These are phyloP conservation scores for Aspergillus arachidicola DNA, from an alignment of 2,329 filamentous ascomycete genomes.

Conservation along the genomic window DNA sequence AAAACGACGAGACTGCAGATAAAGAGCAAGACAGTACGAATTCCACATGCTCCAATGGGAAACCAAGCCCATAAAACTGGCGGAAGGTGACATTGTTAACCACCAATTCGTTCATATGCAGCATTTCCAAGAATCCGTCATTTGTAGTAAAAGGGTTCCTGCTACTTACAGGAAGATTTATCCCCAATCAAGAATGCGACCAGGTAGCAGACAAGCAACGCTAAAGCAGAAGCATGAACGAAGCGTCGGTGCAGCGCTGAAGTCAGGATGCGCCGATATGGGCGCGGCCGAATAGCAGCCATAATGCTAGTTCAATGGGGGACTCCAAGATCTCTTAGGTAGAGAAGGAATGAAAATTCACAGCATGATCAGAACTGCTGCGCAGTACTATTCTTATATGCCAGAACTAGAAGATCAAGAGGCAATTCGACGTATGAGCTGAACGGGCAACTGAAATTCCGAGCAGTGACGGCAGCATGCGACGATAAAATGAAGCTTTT, in stretches of 20 bases:
- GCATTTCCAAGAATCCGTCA: neutral
- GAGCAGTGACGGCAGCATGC: constrained; percentile 17
- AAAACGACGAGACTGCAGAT: constrained; percentile 75
- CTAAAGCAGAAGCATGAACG: constrained; percentile 70
- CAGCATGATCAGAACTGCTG: constrained; percentile 24
- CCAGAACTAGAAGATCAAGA: neutral
- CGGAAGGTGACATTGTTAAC: constrained; percentile 11
- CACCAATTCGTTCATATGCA: neutral
- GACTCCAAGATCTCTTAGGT: constrained; percentile 26
- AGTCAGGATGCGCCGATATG: constrained; percentile 87
- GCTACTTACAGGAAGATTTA: constrained; percentile 67
- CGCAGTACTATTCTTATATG: neutral
- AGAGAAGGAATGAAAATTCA: constrained; percentile 22
- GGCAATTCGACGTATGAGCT: neutral
- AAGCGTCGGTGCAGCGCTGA: constrained; percentile 87
- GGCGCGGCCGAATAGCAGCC: constrained; percentile 43
- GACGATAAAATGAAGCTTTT: constrained; percentile 28
- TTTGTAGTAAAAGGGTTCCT: neutral
- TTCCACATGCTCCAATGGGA: constrained; percentile 72
- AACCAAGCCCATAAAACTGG: constrained; percentile 85
- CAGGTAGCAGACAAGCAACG: constrained; percentile 72
- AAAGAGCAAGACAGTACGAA: constrained; percentile 76
- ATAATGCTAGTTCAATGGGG: constrained; percentile 34
- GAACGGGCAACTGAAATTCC: neutral
- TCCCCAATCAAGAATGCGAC: constrained; percentile 71